phyloP scores from a whole-genome alignment of 306 rosid species.

The Psophocarpus tetragonolobus region DNA sequence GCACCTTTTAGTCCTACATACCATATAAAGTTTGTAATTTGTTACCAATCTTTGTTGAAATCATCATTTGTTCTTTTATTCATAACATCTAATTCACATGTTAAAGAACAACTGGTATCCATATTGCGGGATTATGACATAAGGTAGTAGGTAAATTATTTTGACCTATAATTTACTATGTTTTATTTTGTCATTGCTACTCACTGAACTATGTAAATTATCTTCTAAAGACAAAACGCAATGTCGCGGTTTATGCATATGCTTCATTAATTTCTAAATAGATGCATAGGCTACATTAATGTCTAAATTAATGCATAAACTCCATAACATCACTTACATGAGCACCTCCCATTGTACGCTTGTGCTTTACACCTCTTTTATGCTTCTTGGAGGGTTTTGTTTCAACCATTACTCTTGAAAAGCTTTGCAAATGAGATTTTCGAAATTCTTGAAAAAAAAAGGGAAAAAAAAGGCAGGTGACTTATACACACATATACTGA shows the following conservation, averaged over 20 bases:
- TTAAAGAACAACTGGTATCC: constrained; percentile 80
- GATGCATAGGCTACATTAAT: background rate
- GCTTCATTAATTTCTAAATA: background rate
- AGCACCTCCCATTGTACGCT: too few relatives aligned
- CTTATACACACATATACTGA: too few relatives aligned
- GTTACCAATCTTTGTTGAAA: constrained; percentile 19
- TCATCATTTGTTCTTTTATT: constrained; percentile 1
- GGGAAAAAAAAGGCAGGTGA: too few relatives aligned
- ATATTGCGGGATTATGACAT: constrained; percentile 74
- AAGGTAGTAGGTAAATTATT: constrained; percentile 72
- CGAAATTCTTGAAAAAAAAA: too few relatives aligned
- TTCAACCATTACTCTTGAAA: too few relatives aligned
- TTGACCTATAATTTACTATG: constrained; percentile 3
- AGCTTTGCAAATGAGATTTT: too few relatives aligned
- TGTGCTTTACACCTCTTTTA: too few relatives aligned
- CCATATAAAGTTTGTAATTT: constrained; percentile 6
- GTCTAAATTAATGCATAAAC: constrained; percentile 20
- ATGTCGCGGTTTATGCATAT: background rate
- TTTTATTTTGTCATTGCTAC: constrained; percentile 8
- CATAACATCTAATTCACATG: constrained; percentile 52
- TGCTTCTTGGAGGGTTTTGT: too few relatives aligned
- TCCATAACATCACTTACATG: background rate
- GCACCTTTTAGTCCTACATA: constrained; percentile 16
- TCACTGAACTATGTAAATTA: background rate
- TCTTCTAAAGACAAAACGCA: background rate